Evolutionary conservation across 1,139 yeast species (phyloP).

Genomic region (Geotrichum histeridarum): DNA sequence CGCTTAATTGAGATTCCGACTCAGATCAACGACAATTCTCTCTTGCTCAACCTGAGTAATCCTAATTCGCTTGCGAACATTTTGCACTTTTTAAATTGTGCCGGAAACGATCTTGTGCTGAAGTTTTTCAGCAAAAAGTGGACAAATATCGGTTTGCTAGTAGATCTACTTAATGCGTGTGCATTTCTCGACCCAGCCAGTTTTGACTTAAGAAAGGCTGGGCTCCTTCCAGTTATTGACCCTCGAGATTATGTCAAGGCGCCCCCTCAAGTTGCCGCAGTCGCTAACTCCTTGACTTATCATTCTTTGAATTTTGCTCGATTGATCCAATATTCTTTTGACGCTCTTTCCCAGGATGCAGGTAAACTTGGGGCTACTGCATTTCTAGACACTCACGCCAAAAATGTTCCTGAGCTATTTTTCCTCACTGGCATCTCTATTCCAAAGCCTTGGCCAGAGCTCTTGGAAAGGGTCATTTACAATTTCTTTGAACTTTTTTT

Average conservation of each 20-base stretch:
- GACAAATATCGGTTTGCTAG: conserved; percentile 26
- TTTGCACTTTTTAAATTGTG: conserved; percentile 8
- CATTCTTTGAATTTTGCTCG: conserved; percentile 31
- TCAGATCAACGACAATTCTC: conserved; percentile 1
- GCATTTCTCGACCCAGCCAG: conserved; percentile 22
- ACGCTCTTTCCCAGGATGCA: conserved; percentile 33
- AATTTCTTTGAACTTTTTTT: conserved; percentile 37
- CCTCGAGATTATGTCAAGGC: conserved; percentile 20
- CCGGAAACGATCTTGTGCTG: conserved; percentile 13
- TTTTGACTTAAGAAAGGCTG: conserved; percentile 23
- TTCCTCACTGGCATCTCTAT: conserved; percentile 36
- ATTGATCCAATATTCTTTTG: conserved; percentile 31
- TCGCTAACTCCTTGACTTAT: conserved; percentile 23
- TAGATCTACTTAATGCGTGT: conserved; percentile 24
- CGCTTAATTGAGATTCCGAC: conserved; percentile 5
- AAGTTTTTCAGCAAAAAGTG: conserved; percentile 22
- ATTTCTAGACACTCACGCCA: conserved; percentile 35
- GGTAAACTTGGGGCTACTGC: conserved; percentile 26
- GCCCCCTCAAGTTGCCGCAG: conserved; percentile 22
- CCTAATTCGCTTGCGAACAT: conserved; percentile 8
- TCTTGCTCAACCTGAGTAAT: conserved; percentile 7
- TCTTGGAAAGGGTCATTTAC: conserved; percentile 35
- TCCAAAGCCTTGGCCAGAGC: conserved; percentile 37
- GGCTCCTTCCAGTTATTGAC: conserved; percentile 24
- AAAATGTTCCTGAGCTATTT: conserved; percentile 37